These are phyloP conservation scores for Mycena sp. DNA, from an alignment of 1,284 basidiomycete species.

Conservation along the genomic window DNA sequence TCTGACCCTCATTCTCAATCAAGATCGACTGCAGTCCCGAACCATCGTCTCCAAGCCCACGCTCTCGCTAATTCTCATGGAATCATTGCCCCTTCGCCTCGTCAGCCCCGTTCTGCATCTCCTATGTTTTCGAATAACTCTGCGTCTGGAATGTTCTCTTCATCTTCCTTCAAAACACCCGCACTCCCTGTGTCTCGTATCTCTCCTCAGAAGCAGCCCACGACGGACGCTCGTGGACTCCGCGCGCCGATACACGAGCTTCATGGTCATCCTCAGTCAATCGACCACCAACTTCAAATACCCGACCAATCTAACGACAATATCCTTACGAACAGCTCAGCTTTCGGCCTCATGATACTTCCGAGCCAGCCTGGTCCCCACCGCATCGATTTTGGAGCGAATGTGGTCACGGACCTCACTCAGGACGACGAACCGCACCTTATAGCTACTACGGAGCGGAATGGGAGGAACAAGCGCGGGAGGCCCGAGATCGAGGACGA, in stretches of 20 bases:
- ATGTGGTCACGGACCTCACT: background rate
- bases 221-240: background rate
- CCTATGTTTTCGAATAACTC: slow-evolving; percentile 8
- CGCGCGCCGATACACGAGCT: background rate
- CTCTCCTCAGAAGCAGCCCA: background rate
- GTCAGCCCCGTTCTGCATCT: slow-evolving; percentile 10
- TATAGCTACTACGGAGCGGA: background rate
- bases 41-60: slow-evolving; percentile 25
- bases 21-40: background rate
- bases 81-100: slow-evolving; percentile 22
- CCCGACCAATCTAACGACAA: too few relatives aligned
- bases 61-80: slow-evolving; percentile 3
- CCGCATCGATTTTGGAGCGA: background rate
- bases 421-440: background rate
- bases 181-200: slow-evolving; percentile 8
- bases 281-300: too few relatives aligned
- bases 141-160: background rate
- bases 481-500: slow-evolving; percentile 1
- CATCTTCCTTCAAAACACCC: slow-evolving; percentile 19
- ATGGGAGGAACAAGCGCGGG: background rate
- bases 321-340: background rate
- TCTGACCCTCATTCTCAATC: slow-evolving; percentile 21
- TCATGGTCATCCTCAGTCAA: background rate
- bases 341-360: background rate
- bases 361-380: slow-evolving; percentile 1